These are phyloP conservation scores for Neurospora sp. DNA, from an alignment of 2,329 filamentous ascomycete genomes.

Conservation along the genomic window DNA sequence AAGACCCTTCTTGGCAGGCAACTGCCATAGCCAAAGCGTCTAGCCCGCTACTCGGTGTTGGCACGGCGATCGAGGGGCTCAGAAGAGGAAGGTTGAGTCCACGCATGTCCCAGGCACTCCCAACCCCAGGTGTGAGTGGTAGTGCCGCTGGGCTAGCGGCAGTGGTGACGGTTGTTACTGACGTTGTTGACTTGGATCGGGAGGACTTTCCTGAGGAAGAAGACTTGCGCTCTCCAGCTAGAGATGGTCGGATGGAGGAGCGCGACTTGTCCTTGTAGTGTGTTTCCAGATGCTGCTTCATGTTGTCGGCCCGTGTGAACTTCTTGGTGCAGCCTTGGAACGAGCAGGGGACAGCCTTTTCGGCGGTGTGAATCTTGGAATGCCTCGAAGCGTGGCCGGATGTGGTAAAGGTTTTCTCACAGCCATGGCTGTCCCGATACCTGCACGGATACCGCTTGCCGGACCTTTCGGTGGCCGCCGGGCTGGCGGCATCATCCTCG, in stretches of 20 bases:
- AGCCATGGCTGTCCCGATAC: slow-evolving; percentile 59
- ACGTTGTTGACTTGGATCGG: slow-evolving; percentile 16
- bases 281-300: slow-evolving; percentile 76
- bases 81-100: slow-evolving; percentile 34
- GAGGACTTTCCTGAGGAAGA: slow-evolving; percentile 8
- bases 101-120: slow-evolving; percentile 36
- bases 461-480: slow-evolving; percentile 30
- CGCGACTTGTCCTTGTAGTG: slow-evolving; percentile 57
- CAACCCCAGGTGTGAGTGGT: slow-evolving; percentile 22
- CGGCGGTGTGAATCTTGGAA: slow-evolving; percentile 73
- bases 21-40: slow-evolving; percentile 45
- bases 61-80: slow-evolving; percentile 30
- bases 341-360: slow-evolving; percentile 63
- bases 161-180: slow-evolving; percentile 6
- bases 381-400: slow-evolving; percentile 79
- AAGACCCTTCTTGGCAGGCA: slow-evolving; percentile 37
- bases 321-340: slow-evolving; percentile 66
- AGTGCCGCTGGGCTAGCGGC: slow-evolving; percentile 22
- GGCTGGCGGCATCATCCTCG: slow-evolving; percentile 38
- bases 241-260: slow-evolving; percentile 23
- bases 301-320: slow-evolving; percentile 75
- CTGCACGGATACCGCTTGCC: slow-evolving; percentile 66
- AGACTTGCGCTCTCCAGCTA: slow-evolving; percentile 14
- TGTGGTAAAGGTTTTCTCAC: slow-evolving; percentile 73
- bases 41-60: slow-evolving; percentile 41